These are phyloP conservation scores for Nicotiana rustica DNA, from an alignment of 305 asterid genomes.

Conservation along the genomic window DNA sequence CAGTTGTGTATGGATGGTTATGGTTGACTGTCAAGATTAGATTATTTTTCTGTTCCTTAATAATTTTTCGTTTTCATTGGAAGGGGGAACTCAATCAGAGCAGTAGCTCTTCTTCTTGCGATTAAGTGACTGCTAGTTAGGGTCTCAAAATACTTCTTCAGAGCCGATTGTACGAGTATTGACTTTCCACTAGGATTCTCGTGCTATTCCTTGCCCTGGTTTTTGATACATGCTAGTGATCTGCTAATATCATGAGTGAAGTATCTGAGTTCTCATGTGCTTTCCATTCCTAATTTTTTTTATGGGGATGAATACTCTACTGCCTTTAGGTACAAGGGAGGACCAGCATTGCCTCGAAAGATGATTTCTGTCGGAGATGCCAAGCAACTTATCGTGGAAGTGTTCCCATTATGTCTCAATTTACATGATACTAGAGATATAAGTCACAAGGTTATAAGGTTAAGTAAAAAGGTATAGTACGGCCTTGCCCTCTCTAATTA, in stretches of 20 bases:
- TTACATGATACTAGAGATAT: constrained; percentile 73
- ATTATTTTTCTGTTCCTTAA: constrained; percentile 20
- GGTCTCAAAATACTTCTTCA: neutral
- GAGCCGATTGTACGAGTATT: neutral
- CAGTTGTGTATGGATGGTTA: constrained; percentile 17
- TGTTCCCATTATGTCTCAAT: constrained; percentile 78
- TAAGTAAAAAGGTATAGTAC: constrained; percentile 73
- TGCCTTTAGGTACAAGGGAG: constrained; percentile 84
- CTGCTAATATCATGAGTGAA: constrained; percentile 5
- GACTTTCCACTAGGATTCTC: constrained; percentile 10
- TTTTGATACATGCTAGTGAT: constrained; percentile 21
- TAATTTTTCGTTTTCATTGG: neutral
- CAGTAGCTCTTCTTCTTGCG: constrained; percentile 6
- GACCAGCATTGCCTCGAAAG: constrained; percentile 80
- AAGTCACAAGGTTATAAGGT: constrained; percentile 61
- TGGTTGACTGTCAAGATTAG: neutral
- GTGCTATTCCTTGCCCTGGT: constrained; percentile 17
- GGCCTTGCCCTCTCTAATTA: neutral
- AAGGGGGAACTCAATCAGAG: neutral
- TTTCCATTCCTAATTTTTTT: constrained; percentile 32
- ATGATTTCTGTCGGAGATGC: constrained; percentile 83
- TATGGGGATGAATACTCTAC: constrained; percentile 26
- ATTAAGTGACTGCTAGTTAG: constrained; percentile 22
- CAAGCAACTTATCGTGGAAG: constrained; percentile 80
- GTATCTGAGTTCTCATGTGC: constrained; percentile 22